These are phyloP conservation scores for Fragilariopsis cylindrus DNA, from an alignment of 108 stramenopile species.

Conservation along the genomic window DNA sequence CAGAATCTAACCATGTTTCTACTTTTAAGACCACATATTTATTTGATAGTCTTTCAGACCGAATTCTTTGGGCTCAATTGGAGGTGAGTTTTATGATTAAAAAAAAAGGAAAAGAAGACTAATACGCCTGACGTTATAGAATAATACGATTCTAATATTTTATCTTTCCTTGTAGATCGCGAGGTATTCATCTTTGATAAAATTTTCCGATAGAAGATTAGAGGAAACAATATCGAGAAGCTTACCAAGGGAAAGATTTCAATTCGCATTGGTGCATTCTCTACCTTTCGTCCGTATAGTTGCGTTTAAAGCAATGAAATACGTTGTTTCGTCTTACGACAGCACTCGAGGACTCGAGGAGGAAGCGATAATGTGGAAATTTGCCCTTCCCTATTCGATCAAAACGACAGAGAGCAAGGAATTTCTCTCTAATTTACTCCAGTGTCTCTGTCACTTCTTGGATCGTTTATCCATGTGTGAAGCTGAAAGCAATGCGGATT, in stretches of 20 bases:
- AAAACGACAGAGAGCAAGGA: constrained; percentile 47
- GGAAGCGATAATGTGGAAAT: constrained; percentile 50
- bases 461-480: constrained; percentile 42
- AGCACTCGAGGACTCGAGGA: constrained; percentile 4
- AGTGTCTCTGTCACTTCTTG: constrained; percentile 40
- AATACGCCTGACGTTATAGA: background rate
- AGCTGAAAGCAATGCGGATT: background rate
- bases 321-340: constrained; percentile 23
- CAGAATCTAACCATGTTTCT: background rate
- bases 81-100: constrained; percentile 11
- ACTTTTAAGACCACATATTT: background rate
- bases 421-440: constrained; percentile 38
- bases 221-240: constrained; percentile 24
- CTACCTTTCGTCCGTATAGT: constrained; percentile 32
- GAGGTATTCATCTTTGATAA: constrained; percentile 1
- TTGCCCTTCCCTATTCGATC: constrained; percentile 43
- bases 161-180: background rate
- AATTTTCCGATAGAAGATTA: constrained; percentile 4
- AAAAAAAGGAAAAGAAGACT: background rate
- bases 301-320: constrained; percentile 43
- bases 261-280: constrained; percentile 36
- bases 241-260: constrained; percentile 19
- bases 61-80: constrained; percentile 54
- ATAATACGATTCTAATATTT: too few relatives aligned
- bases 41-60: constrained; percentile 24